phyloP scores from a whole-genome alignment of 192 early-diverging fungal genomes.

The Coemansia sp. region DNA sequence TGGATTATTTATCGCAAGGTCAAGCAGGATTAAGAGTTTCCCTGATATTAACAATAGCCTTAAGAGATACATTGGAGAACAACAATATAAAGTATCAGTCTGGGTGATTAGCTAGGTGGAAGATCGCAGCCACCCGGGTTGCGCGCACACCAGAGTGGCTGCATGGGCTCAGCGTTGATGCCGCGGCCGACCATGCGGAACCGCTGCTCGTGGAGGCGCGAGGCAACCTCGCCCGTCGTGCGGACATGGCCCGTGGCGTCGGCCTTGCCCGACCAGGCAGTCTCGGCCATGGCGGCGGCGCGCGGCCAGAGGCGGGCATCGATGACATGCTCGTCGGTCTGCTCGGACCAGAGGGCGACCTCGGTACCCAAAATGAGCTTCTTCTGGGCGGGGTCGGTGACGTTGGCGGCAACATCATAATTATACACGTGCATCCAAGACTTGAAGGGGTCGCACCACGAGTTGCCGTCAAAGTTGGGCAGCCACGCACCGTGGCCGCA shows the following conservation, averaged over 20 bases:
- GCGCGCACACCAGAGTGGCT: slow-evolving; percentile 73
- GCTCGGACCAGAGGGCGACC: slow-evolving; percentile 71
- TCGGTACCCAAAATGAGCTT: slow-evolving; percentile 67
- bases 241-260: slow-evolving; percentile 56
- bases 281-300: slow-evolving; percentile 64
- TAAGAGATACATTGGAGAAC: neutral
- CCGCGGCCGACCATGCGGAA: slow-evolving; percentile 70
- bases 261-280: slow-evolving; percentile 68
- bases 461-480: slow-evolving; percentile 62
- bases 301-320: slow-evolving; percentile 72
- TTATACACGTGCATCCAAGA: slow-evolving; percentile 71
- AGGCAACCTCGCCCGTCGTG: slow-evolving; percentile 60
- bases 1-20: neutral
- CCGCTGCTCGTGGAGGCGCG: slow-evolving; percentile 69
- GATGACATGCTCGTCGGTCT: slow-evolving; percentile 58
- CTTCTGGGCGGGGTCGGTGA: slow-evolving; percentile 54
- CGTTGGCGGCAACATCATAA: slow-evolving; percentile 60
- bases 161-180: slow-evolving; percentile 67
- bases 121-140: slow-evolving; percentile 56
- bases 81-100: neutral
- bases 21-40: neutral
- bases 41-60: neutral
- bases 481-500: slow-evolving; percentile 78
- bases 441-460: slow-evolving; percentile 77
- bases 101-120: slow-evolving; percentile 1